Conservation (phyloP, 2,329 filamentous ascomycete species). For the Botrytis hyacinthi region DNA sequence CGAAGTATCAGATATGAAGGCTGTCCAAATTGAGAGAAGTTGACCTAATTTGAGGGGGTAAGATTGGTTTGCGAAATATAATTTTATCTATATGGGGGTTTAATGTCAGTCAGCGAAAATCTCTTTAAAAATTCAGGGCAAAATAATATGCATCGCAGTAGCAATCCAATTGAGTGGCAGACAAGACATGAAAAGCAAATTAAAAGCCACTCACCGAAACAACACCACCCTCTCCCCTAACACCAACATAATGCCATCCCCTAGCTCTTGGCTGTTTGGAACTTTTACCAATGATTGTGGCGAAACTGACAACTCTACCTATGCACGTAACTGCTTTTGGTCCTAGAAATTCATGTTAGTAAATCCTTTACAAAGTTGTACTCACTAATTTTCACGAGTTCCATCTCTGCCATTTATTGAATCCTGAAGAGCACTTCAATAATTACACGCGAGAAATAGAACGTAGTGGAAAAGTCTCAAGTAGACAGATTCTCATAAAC, state of each 20-base stretch:
- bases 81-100: conserved; percentile 43
- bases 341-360: conserved; percentile 48
- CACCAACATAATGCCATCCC: conserved; percentile 52
- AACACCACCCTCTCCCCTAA: conserved; percentile 55
- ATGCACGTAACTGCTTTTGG: conserved; percentile 50
- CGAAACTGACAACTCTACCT: conserved; percentile 57
- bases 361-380: conserved; percentile 39
- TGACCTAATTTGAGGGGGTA: conserved; percentile 51
- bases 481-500: too few relatives aligned
- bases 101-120: background rate
- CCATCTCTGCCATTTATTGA: too few relatives aligned
- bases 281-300: conserved; percentile 43
- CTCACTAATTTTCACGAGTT: too few relatives aligned
- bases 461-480: too few relatives aligned
- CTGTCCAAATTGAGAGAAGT: conserved; percentile 56
- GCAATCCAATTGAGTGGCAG: conserved; percentile 19
- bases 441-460: too few relatives aligned
- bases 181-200: background rate
- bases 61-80: conserved; percentile 48
- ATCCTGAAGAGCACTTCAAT: too few relatives aligned
- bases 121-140: fast-evolving
- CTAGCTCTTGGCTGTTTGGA: conserved; percentile 47
- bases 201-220: conserved; percentile 45
- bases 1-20: conserved; percentile 49
- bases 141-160: background rate